Evolutionary conservation across 768 basidiomycete species (phyloP).

Genomic region (Hysterangium stoloniferum): DNA sequence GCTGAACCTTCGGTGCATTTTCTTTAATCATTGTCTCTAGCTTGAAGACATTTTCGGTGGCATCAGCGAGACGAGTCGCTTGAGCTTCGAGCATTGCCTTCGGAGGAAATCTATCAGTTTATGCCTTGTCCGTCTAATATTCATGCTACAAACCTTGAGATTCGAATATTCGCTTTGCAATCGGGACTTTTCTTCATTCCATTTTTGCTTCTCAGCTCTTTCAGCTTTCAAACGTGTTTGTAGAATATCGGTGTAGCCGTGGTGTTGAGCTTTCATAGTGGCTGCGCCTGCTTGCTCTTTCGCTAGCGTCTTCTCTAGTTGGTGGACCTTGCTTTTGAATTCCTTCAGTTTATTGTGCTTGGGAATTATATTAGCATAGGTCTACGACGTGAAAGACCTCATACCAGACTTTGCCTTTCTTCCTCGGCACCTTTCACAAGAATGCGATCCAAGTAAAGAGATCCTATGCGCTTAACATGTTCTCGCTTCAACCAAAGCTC

Average conservation of each 20-base stretch:
- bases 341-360: constrained; percentile 81
- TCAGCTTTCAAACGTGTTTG: constrained; percentile 67
- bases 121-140: background rate
- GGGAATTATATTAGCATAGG: background rate
- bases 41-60: constrained; percentile 58
- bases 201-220: constrained; percentile 72
- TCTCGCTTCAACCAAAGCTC: constrained; percentile 78
- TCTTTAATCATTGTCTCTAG: constrained; percentile 72
- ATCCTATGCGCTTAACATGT: constrained; percentile 76
- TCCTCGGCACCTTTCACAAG: constrained; percentile 68
- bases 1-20: constrained; percentile 72
- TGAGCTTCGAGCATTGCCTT: constrained; percentile 66
- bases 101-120: background rate
- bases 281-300: constrained; percentile 69
- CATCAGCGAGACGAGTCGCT: constrained; percentile 59
- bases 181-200: constrained; percentile 60
- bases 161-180: constrained; percentile 69
- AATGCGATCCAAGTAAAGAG: constrained; percentile 66
- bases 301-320: constrained; percentile 60
- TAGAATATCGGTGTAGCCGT: constrained; percentile 78
- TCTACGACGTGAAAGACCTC: no score
- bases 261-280: constrained; percentile 67
- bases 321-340: constrained; percentile 59
- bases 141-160: constrained; percentile 38
- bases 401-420: constrained; percentile 74